Percentiles rank a stretch among this genome's conserved stretches.
phyloP scores from a whole-genome alignment of 1,284 basidiomycete species.

The Heterobasidion irregulare region DNA sequence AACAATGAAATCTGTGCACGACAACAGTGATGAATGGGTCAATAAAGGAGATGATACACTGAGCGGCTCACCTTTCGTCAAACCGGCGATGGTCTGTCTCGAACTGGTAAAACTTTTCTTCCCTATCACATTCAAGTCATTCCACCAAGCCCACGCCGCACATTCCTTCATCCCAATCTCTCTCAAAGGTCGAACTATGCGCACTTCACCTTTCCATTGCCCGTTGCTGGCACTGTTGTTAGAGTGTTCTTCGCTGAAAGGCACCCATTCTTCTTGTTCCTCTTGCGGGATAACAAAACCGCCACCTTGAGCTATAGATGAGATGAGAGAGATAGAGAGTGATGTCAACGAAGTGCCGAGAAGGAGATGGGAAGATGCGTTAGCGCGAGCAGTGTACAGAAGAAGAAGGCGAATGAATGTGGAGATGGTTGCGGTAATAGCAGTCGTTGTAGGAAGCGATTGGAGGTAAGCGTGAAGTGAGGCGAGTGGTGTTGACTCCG shows the following conservation, averaged over 20 bases:
- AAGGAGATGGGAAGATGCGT: slow-evolving; percentile 64
- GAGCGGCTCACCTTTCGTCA: slow-evolving; percentile 60
- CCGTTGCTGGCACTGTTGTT: background rate
- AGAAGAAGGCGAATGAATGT: slow-evolving; percentile 65
- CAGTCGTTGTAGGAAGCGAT: slow-evolving; percentile 73
- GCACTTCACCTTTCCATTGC: slow-evolving; percentile 24
- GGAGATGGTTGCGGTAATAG: slow-evolving; percentile 54
- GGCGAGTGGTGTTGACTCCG: slow-evolving; percentile 28
- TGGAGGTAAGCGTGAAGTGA: slow-evolving; percentile 53
- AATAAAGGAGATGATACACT: background rate
- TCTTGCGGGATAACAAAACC: slow-evolving; percentile 74
- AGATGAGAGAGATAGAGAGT: slow-evolving; percentile 71
- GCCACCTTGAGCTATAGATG: slow-evolving; percentile 70
- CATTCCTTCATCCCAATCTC: slow-evolving; percentile 81
- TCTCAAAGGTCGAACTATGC: slow-evolving; percentile 62
- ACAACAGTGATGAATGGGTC: background rate
- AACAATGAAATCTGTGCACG: slow-evolving; percentile 65
- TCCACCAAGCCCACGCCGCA: slow-evolving; percentile 71
- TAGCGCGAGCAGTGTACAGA: slow-evolving; percentile 52
- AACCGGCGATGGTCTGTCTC: slow-evolving; percentile 54
- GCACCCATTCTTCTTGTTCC: slow-evolving; percentile 55
- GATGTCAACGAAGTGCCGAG: slow-evolving; percentile 80
- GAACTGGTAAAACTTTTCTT: slow-evolving; percentile 38
- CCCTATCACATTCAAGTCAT: slow-evolving; percentile 42
- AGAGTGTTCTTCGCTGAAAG: slow-evolving; percentile 6